Conservation (phyloP, 352 stramenopile genomes). For the Pythium monospermum region DNA sequence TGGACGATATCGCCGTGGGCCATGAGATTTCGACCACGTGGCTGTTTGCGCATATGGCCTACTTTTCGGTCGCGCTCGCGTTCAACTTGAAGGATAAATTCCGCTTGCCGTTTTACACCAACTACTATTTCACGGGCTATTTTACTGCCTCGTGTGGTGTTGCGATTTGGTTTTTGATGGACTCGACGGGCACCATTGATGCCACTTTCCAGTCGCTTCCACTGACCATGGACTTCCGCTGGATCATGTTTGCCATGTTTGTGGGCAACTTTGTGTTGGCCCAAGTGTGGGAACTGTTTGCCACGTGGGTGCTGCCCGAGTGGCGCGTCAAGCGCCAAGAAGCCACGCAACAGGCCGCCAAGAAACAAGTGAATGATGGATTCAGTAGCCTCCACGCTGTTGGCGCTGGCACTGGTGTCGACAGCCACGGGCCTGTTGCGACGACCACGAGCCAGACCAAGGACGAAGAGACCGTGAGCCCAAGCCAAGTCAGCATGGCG, state of each 20-base stretch:
- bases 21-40: constrained; percentile 50
- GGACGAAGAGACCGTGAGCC: no score
- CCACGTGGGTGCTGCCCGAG: neutral
- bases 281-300: constrained; percentile 18
- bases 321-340: neutral
- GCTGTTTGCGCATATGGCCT: constrained; percentile 54
- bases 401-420: neutral
- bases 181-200: constrained; percentile 30
- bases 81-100: constrained; percentile 57
- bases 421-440: no score
- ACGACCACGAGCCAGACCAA: no score
- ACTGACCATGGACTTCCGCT: constrained; percentile 31
- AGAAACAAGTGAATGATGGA: neutral
- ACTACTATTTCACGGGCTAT: constrained; percentile 30
- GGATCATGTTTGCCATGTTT: constrained; percentile 41
- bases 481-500: no score
- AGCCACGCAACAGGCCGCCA: neutral
- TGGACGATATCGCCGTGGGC: constrained; percentile 31
- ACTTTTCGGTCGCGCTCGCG: constrained; percentile 43
- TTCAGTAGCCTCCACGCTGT: neutral
- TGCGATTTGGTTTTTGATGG: constrained; percentile 50
- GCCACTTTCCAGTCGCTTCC: constrained; percentile 44
- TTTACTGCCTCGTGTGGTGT: constrained; percentile 25
- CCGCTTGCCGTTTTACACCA: constrained; percentile 44
- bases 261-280: constrained; percentile 24